phyloP scores from a whole-genome alignment of 2,329 filamentous ascomycete species.

The Onygena corvina region DNA sequence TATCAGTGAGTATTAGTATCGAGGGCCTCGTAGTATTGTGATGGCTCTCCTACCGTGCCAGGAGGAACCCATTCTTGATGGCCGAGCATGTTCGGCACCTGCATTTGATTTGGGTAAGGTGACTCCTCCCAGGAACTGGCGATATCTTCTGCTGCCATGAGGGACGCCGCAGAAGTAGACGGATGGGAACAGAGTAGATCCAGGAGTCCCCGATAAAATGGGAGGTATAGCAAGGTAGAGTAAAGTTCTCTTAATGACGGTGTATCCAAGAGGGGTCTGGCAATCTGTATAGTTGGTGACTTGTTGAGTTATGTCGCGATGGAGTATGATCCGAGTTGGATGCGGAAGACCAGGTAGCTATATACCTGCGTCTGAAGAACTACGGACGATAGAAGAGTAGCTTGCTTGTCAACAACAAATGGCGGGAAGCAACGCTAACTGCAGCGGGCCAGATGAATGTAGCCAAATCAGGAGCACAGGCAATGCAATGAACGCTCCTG shows the following conservation, averaged over 20 bases:
- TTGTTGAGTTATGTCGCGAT: background rate
- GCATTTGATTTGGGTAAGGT: constrained; percentile 12
- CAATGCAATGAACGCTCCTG: constrained; percentile 3
- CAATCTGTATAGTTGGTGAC: background rate
- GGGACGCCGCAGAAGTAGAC: background rate
- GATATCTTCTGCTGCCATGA: constrained; percentile 12
- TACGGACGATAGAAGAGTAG: background rate
- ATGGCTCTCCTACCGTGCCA: constrained; percentile 10
- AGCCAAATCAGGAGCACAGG: constrained; percentile 5
- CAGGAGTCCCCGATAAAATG: background rate
- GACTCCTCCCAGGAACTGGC: constrained; percentile 12
- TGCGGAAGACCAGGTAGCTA: background rate
- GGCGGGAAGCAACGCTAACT: background rate
- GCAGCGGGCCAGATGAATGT: background rate
- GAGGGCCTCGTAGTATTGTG: background rate
- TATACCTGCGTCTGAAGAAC: constrained; percentile 3
- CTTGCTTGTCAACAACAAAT: background rate
- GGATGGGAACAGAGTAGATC: background rate
- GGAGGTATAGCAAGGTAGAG: background rate
- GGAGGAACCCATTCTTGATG: constrained; percentile 14
- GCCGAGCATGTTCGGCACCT: constrained; percentile 9
- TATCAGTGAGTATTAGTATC: constrained; percentile 9
- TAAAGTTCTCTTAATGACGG: background rate
- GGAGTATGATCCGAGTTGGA: background rate
- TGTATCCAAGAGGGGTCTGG: background rate